phyloP scores from a whole-genome alignment of 139 green algal species.

The Penium margaritaceum region DNA sequence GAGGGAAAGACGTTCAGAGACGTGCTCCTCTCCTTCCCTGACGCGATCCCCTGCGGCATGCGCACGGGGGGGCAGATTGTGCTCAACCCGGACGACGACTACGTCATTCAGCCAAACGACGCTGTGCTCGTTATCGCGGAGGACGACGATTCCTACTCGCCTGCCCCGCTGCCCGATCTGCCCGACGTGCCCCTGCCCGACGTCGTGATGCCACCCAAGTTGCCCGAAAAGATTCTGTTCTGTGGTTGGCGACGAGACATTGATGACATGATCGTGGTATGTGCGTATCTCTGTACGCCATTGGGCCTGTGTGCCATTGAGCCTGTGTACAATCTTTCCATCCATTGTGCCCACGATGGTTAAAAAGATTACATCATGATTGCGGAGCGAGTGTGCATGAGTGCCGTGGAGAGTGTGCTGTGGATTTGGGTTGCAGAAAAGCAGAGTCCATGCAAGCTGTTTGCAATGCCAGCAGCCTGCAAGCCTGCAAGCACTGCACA shows the following conservation, averaged over 20 bases:
- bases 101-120: slow-evolving; percentile 44
- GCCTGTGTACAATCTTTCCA: no score
- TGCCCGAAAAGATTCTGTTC: slow-evolving; percentile 56
- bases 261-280: slow-evolving; percentile 53
- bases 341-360: no score
- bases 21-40: slow-evolving; percentile 44
- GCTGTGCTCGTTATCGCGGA: slow-evolving; percentile 56
- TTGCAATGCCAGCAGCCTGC: no score
- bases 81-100: slow-evolving; percentile 49
- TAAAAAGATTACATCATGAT: no score
- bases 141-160: slow-evolving; percentile 57
- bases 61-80: background rate
- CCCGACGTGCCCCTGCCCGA: slow-evolving; percentile 5
- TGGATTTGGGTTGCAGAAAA: no score
- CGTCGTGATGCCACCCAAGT: slow-evolving; percentile 13
- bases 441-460: no score
- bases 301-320: no score
- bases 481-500: no score
- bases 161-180: slow-evolving; percentile 17
- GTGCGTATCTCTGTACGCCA: no score
- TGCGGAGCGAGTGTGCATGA: no score
- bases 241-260: slow-evolving; percentile 60
- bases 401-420: no score
- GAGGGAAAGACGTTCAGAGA: slow-evolving; percentile 33
- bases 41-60: slow-evolving; percentile 40